Percentiles rank a stretch among this genome's conserved stretches.
Conservation (phyloP, 2,329 filamentous ascomycete genomes). For the Fusarium poae region DNA sequence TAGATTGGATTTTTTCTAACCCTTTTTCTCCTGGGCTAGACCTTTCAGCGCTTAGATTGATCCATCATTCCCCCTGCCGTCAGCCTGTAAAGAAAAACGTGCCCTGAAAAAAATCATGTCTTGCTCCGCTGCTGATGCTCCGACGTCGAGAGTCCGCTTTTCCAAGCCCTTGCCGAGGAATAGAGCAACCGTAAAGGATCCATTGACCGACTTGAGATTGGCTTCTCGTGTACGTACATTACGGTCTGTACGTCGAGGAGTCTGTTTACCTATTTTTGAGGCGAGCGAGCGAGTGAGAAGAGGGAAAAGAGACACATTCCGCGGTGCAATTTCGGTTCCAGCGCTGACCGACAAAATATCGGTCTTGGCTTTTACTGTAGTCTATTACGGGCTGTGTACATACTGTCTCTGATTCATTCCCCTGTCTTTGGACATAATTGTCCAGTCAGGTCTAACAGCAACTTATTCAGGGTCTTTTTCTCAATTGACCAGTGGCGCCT, state of each 20-base stretch:
- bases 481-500: slow-evolving; percentile 41
- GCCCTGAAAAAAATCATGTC: slow-evolving; percentile 20
- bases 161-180: slow-evolving; percentile 14
- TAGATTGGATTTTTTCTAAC: slow-evolving; percentile 10
- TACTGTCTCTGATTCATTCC: not conserved
- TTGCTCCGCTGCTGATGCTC: slow-evolving; percentile 36
- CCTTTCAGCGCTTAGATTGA: slow-evolving; percentile 42
- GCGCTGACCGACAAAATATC: slow-evolving; percentile 14
- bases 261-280: slow-evolving; percentile 7
- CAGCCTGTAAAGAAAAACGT: not conserved
- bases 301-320: slow-evolving; percentile 19
- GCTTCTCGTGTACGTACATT: slow-evolving; percentile 5
- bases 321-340: slow-evolving; percentile 44
- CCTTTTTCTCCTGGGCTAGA: slow-evolving; percentile 22
- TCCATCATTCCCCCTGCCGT: slow-evolving; percentile 17
- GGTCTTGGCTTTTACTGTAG: not conserved
- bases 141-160: slow-evolving; percentile 36
- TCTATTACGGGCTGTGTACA: not conserved
- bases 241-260: slow-evolving; percentile 6
- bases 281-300: slow-evolving; percentile 7
- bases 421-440: slow-evolving; percentile 1
- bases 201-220: slow-evolving; percentile 30
- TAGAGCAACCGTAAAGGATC: slow-evolving; percentile 36
- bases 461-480: slow-evolving; percentile 11
- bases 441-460: slow-evolving; percentile 18